Base-by-base conservation (phyloP, 1,139 yeast species). In the Yamadazyma sp. region DNA sequence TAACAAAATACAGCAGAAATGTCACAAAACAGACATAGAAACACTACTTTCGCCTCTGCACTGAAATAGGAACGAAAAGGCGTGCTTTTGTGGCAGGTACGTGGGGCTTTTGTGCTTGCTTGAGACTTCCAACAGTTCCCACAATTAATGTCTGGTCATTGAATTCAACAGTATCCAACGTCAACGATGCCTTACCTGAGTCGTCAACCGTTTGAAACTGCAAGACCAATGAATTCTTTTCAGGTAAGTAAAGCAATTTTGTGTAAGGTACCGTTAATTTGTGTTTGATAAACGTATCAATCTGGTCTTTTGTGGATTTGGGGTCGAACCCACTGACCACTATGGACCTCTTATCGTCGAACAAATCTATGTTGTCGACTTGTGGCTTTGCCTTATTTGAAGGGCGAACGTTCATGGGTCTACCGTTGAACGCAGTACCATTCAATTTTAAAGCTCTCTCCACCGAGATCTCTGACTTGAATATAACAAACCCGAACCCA, bases 401-500 rank as follows among this genome's bases (percentile, higher is more conserved):
- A 8, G 47, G 39, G 2, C 64, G 59, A 0, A 81, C 79, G 17
- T 62, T 63, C 6, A 83, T 61, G 2, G 53, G 55, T 33, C 82
- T 58, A 1, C 70, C 77, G 33, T 64, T 64, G 6, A 81, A 38
- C 1, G 50, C 50, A 0, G 55, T 46, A 2, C 66, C 66, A 45
- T 77, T 64, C 34, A 67, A 42, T 6, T 57, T 49, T 14, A 77
- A 42, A 0, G 85, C 76, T 8, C 61, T 59, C 0, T 55, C 49
- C 0, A 79, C 77, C 2, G 72, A 70, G 1, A 60, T 64, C 8
- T 58, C 52, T 0, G 62, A 55, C 10, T 50, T 43, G 48, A 75
- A 82, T 0, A 73, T 61, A 0, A 83, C 58, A 47, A 83, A 81
- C 0, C 83, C 89, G 54, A 70, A 76, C 0, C 86, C 86, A 35